Base-by-base conservation (phyloP, 2,329 filamentous ascomycete species). In the Zarea fungicola region DNA sequence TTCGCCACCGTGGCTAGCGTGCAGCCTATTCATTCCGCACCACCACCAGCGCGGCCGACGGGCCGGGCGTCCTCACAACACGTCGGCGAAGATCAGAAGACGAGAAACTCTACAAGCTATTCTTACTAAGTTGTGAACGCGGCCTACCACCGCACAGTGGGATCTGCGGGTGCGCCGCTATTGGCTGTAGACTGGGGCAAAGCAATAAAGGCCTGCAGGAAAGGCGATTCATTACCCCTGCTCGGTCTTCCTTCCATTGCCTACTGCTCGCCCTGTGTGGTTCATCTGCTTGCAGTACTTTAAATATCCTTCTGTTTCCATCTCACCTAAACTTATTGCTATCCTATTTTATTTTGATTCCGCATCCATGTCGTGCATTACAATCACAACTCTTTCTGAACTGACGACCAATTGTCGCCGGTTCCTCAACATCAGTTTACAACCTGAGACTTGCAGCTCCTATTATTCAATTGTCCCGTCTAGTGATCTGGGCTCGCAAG, bases 1-100 rank as follows among this genome's bases (percentile, higher is more conserved):
- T 41, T 26, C 34, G 45, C 45, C 45, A 48, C 37, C 14, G 45
- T 42, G 36, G 37, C 45, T 48, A 48, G 45, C 45, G 45, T 41
- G 36, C 39, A 48, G 37, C 36, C 45, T 48, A 29, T 18, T 35
- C 42, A 41, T 28, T 48, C 37, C 45, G n/a, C n/a, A 36, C 45
- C 45, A 35, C 45, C 45, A 26, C 26, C 26, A 29, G 13, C 26
- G 19, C 36, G 25, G 37, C 35, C 37, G 45, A 48, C 36, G 45
- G 29, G 45, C 45, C 45, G 45, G 22, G 16, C 22, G 9, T 6
- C n/a, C 26, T n/a, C 22, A 16, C 37, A 41, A n/a, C n/a, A n/a
- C n/a, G 35, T 36, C 22, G n/a, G 11, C 37, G 44, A 29, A 13
- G 7, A 29, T 29, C 26, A 13, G 26, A 29, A 7, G 26, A 13